Percentiles rank a stretch among this genome's conserved stretches.
Conservation (phyloP, 805 yeast species). For the Pichia occidentalis region DNA sequence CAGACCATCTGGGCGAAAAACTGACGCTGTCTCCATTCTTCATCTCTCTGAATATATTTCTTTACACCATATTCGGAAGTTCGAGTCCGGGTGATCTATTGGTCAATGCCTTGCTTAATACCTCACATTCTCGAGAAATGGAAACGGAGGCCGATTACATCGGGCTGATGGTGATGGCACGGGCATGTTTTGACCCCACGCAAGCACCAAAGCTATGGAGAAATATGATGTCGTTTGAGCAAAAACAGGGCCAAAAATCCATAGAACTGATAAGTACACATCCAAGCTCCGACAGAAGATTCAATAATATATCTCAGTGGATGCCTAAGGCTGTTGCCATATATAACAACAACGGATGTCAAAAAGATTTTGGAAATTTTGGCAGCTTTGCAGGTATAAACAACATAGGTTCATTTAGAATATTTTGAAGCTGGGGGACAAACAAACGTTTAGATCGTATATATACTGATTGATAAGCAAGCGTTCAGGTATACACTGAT, state of each 20-base stretch:
- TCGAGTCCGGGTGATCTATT: constrained; percentile 43
- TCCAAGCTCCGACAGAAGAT: constrained; percentile 75
- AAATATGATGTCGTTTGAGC: constrained; percentile 60
- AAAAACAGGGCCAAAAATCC: constrained; percentile 25
- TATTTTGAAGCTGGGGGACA: too few relatives aligned
- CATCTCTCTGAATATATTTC: constrained; percentile 41
- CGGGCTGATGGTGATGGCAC: constrained; percentile 86
- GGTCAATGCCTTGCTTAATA: constrained; percentile 50
- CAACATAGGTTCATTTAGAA: too few relatives aligned
- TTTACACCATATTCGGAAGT: constrained; percentile 60
- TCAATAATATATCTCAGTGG: constrained; percentile 63
- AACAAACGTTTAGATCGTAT: too few relatives aligned
- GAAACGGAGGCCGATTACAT: constrained; percentile 95
- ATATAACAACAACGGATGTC: constrained; percentile 39
- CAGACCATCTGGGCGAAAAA: constrained; percentile 84
- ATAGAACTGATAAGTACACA: constrained; percentile 80
- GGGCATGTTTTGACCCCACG: constrained; percentile 77
- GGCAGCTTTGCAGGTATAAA: too few relatives aligned
- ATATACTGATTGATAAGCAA: too few relatives aligned
- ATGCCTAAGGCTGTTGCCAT: constrained; percentile 47
- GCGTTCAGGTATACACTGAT: too few relatives aligned
- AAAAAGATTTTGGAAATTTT: too few relatives aligned
- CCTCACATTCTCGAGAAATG: constrained; percentile 89
- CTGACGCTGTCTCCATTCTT: constrained; percentile 72
- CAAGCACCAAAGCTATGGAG: constrained; percentile 77